Evolutionary conservation across 176 grass and related monocot genomes (phyloP).

Genomic region (Zoysia pacifica): DNA sequence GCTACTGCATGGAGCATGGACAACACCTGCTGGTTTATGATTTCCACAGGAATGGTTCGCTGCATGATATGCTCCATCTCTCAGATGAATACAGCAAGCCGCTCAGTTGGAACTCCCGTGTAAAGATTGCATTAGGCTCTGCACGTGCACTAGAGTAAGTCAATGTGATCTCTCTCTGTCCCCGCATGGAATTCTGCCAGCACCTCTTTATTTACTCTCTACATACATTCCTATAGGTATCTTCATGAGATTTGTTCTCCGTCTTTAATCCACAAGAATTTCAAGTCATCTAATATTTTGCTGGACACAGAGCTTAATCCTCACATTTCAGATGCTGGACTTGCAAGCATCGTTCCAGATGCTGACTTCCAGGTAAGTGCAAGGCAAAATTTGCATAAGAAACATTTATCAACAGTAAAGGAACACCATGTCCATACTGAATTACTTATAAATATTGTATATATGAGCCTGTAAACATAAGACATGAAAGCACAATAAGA

Average conservation of each 20-base stretch:
- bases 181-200: not conserved
- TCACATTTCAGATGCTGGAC: constrained; percentile 81
- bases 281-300: constrained; percentile 91
- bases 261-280: constrained; percentile 84
- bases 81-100: constrained; percentile 78
- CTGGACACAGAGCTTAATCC: constrained; percentile 71
- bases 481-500: not conserved
- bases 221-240: constrained; percentile 49
- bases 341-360: constrained; percentile 62
- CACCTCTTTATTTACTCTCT: constrained; percentile 23
- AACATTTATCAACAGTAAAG: constrained; percentile 20
- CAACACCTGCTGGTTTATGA: constrained; percentile 84
- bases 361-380: constrained; percentile 73
- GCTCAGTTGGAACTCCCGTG: constrained; percentile 78
- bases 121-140: constrained; percentile 84
- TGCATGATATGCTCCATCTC: constrained; percentile 87
- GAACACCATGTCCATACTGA: constrained; percentile 13
- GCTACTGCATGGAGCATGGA: constrained; percentile 89
- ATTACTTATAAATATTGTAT: constrained; percentile 23
- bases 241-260: constrained; percentile 92
- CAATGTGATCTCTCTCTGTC: not conserved
- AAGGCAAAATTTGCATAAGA: constrained; percentile 8
- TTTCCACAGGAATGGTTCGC: constrained; percentile 74
- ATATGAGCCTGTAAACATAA: constrained; percentile 8
- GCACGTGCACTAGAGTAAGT: constrained; percentile 94